Evolutionary conservation across 164 flowering plant species (phyloP).

Genomic region (Malania oleifera): DNA sequence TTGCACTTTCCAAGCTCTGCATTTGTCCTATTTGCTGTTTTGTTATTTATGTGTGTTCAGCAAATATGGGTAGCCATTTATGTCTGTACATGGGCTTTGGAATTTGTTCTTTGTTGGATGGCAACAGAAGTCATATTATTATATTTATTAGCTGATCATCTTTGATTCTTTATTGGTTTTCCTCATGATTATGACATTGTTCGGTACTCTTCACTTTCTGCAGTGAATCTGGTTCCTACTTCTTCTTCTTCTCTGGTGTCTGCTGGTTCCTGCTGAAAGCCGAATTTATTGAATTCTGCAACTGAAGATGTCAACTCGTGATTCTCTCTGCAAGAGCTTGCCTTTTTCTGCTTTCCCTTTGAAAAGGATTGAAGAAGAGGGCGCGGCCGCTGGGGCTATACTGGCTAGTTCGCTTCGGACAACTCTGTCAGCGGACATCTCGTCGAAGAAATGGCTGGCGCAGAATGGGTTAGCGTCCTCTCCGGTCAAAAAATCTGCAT

Average conservation of each 20-base stretch:
- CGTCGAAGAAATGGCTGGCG: constrained; percentile 50
- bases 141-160: too few species aligned
- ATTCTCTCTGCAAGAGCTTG: constrained; percentile 12
- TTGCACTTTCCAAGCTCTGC: neutral
- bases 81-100: too few species aligned
- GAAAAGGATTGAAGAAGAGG: constrained; percentile 22
- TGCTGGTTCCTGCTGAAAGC: too few species aligned
- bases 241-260: neutral
- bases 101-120: too few species aligned
- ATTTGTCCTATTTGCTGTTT: too few species aligned
- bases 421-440: constrained; percentile 69
- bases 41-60: too few species aligned
- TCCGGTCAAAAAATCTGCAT: constrained; percentile 37
- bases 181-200: neutral
- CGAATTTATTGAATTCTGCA: too few species aligned
- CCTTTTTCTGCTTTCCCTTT: constrained; percentile 13
- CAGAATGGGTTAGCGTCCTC: constrained; percentile 23
- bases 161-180: too few species aligned
- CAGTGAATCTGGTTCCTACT: too few species aligned
- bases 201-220: too few species aligned
- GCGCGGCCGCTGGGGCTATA: constrained; percentile 13
- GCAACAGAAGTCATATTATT: too few species aligned
- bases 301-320: constrained; percentile 24
- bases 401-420: constrained; percentile 44
- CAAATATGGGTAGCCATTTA: too few species aligned